Conservation (phyloP, 768 basidiomycete species). For the Mycena pura region DNA sequence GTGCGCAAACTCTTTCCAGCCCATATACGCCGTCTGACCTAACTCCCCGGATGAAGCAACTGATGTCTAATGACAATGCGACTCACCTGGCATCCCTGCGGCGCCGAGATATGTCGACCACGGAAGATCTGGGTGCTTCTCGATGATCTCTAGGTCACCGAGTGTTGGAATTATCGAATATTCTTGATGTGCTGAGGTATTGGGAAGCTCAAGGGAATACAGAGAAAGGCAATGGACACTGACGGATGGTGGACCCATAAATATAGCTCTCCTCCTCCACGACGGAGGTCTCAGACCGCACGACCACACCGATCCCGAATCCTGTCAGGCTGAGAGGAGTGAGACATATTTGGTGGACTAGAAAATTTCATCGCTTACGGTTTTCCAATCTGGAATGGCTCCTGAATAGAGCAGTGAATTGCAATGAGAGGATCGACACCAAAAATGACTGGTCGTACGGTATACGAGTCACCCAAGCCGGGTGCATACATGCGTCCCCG, state of each 20-base stretch:
- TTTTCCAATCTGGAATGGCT: not conserved
- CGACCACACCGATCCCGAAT: conserved; percentile 30
- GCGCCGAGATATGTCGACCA: not conserved
- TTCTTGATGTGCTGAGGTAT: not conserved
- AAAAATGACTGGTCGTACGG: not conserved
- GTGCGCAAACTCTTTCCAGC: not conserved
- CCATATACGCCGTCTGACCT: conserved; percentile 3
- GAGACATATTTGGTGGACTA: not conserved
- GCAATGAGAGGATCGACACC: not conserved
- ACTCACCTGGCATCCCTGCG: conserved; percentile 28
- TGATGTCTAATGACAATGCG: not conserved
- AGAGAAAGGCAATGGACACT: not conserved
- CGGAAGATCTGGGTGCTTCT: not conserved
- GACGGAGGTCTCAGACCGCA: conserved; percentile 27
- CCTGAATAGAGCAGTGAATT: no score
- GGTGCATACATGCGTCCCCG: not conserved
- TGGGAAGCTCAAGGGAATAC: not conserved
- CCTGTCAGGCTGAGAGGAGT: conserved; percentile 22
- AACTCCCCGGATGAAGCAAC: no score
- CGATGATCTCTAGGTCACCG: not conserved
- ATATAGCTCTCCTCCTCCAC: conserved; percentile 40
- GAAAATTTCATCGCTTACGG: conserved; percentile 25
- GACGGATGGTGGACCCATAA: conserved; percentile 19
- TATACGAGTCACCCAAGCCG: no score
- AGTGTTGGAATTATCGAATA: not conserved